These are phyloP conservation scores for Pelargonium fulgidum DNA, from an alignment of 441 rosid species.

Conservation along the genomic window DNA sequence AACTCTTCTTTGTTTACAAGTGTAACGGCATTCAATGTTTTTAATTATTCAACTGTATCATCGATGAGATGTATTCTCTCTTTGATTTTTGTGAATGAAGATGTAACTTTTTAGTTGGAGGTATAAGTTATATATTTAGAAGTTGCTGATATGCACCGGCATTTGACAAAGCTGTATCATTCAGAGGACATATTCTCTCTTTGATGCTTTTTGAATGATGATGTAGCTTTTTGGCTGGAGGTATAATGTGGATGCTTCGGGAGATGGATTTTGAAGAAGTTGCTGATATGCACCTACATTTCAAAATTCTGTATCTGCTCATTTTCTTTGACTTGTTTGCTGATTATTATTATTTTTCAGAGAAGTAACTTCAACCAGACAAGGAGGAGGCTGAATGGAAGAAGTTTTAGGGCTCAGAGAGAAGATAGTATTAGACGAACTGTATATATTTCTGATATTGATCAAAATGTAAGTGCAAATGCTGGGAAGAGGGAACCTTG, in stretches of 20 bases:
- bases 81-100: neutral
- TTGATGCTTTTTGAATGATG: neutral
- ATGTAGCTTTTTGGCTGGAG: neutral
- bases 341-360: conserved; percentile 24
- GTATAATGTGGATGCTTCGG: too few relatives aligned
- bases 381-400: conserved; percentile 48
- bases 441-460: conserved; percentile 68
- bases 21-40: neutral
- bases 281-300: neutral
- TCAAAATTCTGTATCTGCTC: neutral
- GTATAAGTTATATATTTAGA: too few relatives aligned
- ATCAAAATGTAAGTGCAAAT: conserved; percentile 46
- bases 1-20: neutral
- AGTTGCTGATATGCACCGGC: too few relatives aligned
- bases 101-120: neutral
- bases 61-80: neutral
- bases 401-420: conserved; percentile 49
- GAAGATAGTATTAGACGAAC: conserved; percentile 63
- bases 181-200: neutral
- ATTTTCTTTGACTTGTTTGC: conserved; percentile 15
- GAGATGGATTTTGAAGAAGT: neutral
- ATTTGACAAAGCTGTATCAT: neutral
- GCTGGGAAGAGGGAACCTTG: too few relatives aligned
- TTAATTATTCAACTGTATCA: too few relatives aligned
- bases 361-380: conserved; percentile 47